A percentile compares a stretch with the other conserved stretches of the same genome.
Evolutionary conservation across 1,139 yeast genomes (phyloP).

Genomic region (Saccharomyces pastorianus): DNA sequence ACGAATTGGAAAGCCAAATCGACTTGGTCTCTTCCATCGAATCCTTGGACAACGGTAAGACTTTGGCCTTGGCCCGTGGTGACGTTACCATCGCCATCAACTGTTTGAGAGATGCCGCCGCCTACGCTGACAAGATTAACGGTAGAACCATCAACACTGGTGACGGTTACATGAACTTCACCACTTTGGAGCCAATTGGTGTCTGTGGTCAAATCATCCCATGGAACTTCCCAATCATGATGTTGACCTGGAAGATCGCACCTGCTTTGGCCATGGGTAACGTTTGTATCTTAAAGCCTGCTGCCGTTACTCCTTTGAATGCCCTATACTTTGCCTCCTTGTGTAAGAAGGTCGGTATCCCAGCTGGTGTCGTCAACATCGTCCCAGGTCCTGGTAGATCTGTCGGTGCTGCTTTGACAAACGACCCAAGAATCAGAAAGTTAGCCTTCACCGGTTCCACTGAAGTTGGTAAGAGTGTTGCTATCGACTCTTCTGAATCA

Average conservation of each 20-base stretch:
- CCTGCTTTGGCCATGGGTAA: slow-evolving; percentile 80
- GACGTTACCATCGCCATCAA: slow-evolving; percentile 55
- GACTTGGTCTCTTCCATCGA: slow-evolving; percentile 49
- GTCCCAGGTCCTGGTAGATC: slow-evolving; percentile 67
- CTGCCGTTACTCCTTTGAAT: slow-evolving; percentile 71
- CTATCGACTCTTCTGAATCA: slow-evolving; percentile 58
- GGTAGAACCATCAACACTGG: slow-evolving; percentile 65
- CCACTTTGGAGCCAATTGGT: slow-evolving; percentile 68
- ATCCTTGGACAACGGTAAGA: slow-evolving; percentile 55
- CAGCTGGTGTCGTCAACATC: slow-evolving; percentile 72
- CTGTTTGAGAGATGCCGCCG: slow-evolving; percentile 63
- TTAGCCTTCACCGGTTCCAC: slow-evolving; percentile 83
- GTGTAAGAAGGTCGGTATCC: slow-evolving; percentile 63
- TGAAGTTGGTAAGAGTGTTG: slow-evolving; percentile 61
- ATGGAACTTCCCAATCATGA: slow-evolving; percentile 81
- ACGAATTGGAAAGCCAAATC: slow-evolving; percentile 41
- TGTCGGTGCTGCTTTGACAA: slow-evolving; percentile 65
- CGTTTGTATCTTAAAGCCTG: slow-evolving; percentile 65
- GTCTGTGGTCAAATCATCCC: slow-evolving; percentile 87
- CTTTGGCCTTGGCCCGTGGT: slow-evolving; percentile 38
- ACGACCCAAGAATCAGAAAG: slow-evolving; percentile 64
- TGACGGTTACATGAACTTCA: slow-evolving; percentile 52
- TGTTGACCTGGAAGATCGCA: slow-evolving; percentile 75
- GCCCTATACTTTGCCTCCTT: slow-evolving; percentile 59
- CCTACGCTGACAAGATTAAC: slow-evolving; percentile 74